Conservation (phyloP, 2,329 filamentous ascomycete genomes). For the Bisporella sp. region DNA sequence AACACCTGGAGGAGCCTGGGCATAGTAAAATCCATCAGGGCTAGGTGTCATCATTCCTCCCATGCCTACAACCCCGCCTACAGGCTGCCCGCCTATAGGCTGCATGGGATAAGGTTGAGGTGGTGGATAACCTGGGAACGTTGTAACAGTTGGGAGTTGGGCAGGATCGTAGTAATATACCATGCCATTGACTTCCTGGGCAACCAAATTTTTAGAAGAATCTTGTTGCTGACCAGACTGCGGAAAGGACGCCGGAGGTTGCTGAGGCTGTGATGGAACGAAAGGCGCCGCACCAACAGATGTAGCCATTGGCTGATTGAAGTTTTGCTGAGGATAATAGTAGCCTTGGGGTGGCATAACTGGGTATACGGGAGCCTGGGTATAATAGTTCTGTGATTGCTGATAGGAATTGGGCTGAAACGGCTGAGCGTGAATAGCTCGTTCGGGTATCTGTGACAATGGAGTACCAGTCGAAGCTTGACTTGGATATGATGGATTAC, state of each 20-base stretch:
- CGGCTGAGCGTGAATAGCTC: slow-evolving; percentile 81
- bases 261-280: slow-evolving; percentile 21
- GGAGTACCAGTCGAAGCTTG: slow-evolving; percentile 72
- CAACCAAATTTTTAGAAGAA: slow-evolving; percentile 50
- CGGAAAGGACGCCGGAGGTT: slow-evolving; percentile 13
- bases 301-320: slow-evolving; percentile 37
- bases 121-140: slow-evolving; percentile 39
- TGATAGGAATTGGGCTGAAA: slow-evolving; percentile 73
- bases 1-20: slow-evolving; percentile 45
- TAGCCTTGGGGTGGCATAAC: slow-evolving; percentile 54
- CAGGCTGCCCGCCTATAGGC: slow-evolving; percentile 39
- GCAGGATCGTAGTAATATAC: slow-evolving; percentile 87
- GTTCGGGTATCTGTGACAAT: slow-evolving; percentile 85
- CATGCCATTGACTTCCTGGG: slow-evolving; percentile 91
- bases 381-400: slow-evolving; percentile 45
- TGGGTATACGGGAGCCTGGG: slow-evolving; percentile 38
- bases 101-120: slow-evolving; percentile 48
- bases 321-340: slow-evolving; percentile 56
- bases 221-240: slow-evolving; percentile 26
- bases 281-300: slow-evolving; percentile 25
- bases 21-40: slow-evolving; percentile 65
- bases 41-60: slow-evolving; percentile 72
- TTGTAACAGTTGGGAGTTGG: slow-evolving; percentile 47
- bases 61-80: slow-evolving; percentile 58
- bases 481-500: slow-evolving; percentile 62